These are phyloP conservation scores for Crucibulum laeve DNA, from an alignment of 768 basidiomycete genomes.

Conservation along the genomic window DNA sequence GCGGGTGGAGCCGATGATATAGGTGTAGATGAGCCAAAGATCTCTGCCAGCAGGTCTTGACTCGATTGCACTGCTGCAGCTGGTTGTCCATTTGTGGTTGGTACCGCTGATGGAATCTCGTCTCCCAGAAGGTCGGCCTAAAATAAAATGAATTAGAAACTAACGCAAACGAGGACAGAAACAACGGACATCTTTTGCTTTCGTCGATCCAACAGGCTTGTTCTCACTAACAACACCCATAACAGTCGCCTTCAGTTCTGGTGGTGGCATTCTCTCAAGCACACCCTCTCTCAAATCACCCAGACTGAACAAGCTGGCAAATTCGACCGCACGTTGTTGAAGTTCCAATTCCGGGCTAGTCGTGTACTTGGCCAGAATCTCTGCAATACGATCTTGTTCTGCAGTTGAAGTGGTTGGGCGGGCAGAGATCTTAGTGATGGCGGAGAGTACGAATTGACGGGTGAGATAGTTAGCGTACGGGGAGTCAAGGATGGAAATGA, in stretches of 20 bases:
- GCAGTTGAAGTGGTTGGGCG: constrained; percentile 59
- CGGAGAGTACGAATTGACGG: constrained; percentile 88
- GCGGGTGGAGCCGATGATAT: constrained; percentile 27
- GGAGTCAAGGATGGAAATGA: constrained; percentile 84
- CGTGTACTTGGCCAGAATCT: constrained; percentile 75
- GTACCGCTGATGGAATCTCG: constrained; percentile 42
- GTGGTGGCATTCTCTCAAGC: constrained; percentile 97
- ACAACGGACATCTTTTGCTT: constrained; percentile 62
- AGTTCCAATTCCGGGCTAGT: constrained; percentile 90
- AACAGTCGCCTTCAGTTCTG: constrained; percentile 95
- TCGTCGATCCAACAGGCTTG: constrained; percentile 91
- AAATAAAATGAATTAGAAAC: constrained; percentile 7
- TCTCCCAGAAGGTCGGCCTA: constrained; percentile 81
- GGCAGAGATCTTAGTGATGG: constrained; percentile 86
- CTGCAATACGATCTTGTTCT: constrained; percentile 78
- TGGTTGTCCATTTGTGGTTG: constrained; percentile 35
- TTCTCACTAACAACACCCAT: constrained; percentile 95
- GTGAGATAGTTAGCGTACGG: constrained; percentile 91
- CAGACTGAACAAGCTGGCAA: constrained; percentile 77
- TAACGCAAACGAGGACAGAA: constrained; percentile 2
- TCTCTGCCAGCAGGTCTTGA: constrained; percentile 88
- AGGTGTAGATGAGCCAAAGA: constrained; percentile 66
- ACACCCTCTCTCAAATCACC: constrained; percentile 81
- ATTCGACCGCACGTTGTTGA: constrained; percentile 95
- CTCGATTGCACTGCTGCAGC: constrained; percentile 50